phyloP scores from a whole-genome alignment of 2,329 filamentous ascomycete genomes.

The Aspergillus sojae region DNA sequence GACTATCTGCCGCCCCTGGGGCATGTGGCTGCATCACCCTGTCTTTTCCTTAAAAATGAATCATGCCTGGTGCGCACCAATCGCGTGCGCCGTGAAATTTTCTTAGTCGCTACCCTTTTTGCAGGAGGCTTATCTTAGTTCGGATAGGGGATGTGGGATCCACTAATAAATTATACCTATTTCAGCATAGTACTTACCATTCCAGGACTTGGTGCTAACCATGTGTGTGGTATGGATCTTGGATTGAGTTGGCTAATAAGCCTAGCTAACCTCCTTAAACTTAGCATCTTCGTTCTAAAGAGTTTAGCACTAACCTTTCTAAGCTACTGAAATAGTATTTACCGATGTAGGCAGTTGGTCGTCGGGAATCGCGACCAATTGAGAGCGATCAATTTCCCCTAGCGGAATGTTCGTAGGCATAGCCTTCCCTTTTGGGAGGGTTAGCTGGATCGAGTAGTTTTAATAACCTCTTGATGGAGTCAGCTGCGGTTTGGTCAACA shows the following conservation, averaged over 20 bases:
- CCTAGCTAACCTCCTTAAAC: not conserved
- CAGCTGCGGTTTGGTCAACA: not conserved
- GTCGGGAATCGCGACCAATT: conserved; percentile 8
- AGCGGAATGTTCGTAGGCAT: conserved; percentile 3
- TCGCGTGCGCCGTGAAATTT: not conserved
- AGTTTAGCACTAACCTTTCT: not conserved
- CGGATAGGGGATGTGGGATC: not conserved
- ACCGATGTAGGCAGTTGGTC: not conserved
- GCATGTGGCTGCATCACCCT: conserved; percentile 14
- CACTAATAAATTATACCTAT: not conserved
- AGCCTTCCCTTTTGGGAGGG: not conserved
- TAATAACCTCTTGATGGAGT: not conserved
- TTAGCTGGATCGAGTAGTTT: not conserved
- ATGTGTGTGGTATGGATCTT: conserved; percentile 2
- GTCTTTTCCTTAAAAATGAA: conserved; percentile 9
- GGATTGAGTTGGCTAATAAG: not conserved
- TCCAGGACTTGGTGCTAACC: conserved; percentile 1
- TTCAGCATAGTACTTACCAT: not conserved
- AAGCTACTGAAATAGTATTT: not conserved
- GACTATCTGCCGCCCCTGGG: conserved; percentile 41
- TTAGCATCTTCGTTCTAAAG: not conserved
- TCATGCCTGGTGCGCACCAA: conserved; percentile 1
- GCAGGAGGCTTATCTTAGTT: conserved; percentile 2
- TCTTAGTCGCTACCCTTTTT: not conserved
- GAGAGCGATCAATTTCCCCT: not conserved